Evolutionary conservation across 495 filamentous ascomycete genomes (phyloP), one percentile per base, ranked within the genome.

Genomic region (Penicillium canescens): DNA sequence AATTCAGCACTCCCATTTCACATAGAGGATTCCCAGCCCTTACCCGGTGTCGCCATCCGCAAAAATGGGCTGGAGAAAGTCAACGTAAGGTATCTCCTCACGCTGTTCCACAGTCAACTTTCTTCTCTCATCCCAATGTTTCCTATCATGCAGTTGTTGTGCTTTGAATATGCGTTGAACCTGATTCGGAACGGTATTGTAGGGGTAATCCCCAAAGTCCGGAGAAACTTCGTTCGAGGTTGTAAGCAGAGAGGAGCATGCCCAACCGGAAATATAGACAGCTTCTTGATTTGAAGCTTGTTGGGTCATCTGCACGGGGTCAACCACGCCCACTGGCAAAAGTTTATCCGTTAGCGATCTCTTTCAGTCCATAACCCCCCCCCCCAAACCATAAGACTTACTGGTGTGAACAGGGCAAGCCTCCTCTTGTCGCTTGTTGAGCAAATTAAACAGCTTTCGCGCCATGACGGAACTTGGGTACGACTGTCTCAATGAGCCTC

Each of bases 141-240:
- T 96, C 35, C 95, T 86, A 70, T 98, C 94, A 66, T 98, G 94
- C 77, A 98, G 82, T 46, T 91, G 89, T 69, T 98, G 94, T 5
- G 94, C 94, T 73, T 98, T 98, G 75, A 93, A 90, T 51, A 98
- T 70, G 52, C 94, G 81, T 73, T 98, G 90, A 9, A 98, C 94
- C 71, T 98, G 94, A 71, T 98, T 98, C n/a, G 94, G 94, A 3
- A 98, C 94, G 0, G 94, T 98, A 66, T 97, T 96, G 72, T 98
- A 98, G 3, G 94, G 94, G 70, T 98, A 98, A 67, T 98, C 94
- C 53, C 94, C 94, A 67, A 98, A 95, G 67, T 98, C 94, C 5
- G 94, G 87, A 2, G 90, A 95, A 4, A 98, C 94, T 69, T 98
- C 94, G 73, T 98, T 97, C 18, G 94, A 97, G 1, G 83, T 87